Conservation (phyloP, 352 stramenopile species). For the Heterotrichella gracilis region DNA sequence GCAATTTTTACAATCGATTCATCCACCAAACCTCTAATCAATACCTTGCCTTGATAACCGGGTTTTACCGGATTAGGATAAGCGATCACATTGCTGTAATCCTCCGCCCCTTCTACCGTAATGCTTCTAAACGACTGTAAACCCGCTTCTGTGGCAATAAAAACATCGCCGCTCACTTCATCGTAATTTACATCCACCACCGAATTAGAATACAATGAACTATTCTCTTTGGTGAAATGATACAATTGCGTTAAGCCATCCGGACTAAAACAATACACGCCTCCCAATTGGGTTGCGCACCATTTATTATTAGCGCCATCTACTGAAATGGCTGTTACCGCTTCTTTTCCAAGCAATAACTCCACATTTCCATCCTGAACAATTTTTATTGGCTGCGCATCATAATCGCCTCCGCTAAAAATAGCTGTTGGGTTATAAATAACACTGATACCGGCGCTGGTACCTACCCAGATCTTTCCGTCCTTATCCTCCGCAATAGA, state of each 20-base stretch:
- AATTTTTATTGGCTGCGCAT: not conserved
- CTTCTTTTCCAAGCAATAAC: not conserved
- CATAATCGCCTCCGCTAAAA: not conserved
- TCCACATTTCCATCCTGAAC: not conserved
- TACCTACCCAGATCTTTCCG: not conserved
- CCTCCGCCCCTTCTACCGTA: not conserved
- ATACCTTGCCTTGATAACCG: not conserved
- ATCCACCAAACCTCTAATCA: not conserved
- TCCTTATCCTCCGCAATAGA: not conserved
- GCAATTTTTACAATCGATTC: not conserved
- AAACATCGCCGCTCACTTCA: not conserved
- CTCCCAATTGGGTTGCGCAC: not conserved
- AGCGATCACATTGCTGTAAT: not conserved
- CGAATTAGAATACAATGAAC: not conserved
- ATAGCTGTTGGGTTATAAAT: not conserved
- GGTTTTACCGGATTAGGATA: not conserved
- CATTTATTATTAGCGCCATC: not conserved
- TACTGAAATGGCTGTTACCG: not conserved
- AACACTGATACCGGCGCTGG: not conserved
- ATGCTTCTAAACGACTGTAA: not conserved
- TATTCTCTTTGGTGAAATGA: not conserved
- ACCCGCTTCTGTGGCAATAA: not conserved
- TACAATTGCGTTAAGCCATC: not conserved
- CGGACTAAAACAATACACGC: not conserved
- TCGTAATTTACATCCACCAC: not conserved